A percentile compares a stretch with the other conserved stretches of the same genome.
phyloP scores from a whole-genome alignment of 2,329 filamentous ascomycete species.

The Mariannaea sp. region DNA sequence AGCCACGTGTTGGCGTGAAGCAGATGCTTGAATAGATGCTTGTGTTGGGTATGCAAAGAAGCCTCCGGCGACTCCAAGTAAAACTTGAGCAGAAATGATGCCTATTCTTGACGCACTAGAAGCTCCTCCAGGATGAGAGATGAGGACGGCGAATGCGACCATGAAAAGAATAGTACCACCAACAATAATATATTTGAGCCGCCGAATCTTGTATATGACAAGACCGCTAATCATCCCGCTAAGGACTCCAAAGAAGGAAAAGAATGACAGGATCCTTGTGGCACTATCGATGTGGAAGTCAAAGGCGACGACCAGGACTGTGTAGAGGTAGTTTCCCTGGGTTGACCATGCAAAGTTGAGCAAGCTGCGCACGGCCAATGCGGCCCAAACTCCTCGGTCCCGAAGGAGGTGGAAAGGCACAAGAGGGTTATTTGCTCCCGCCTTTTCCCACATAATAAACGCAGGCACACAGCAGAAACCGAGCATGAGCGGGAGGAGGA shows the following conservation, averaged over 20 bases:
- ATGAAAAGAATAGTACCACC: slow-evolving; percentile 60
- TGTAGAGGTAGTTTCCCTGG: slow-evolving; percentile 64
- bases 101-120: slow-evolving; percentile 50
- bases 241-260: slow-evolving; percentile 58
- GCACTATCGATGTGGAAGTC: slow-evolving; percentile 59
- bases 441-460: slow-evolving; percentile 60
- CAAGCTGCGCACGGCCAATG: slow-evolving; percentile 57
- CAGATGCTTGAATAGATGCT: slow-evolving; percentile 47
- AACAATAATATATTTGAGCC: slow-evolving; percentile 63
- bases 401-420: slow-evolving; percentile 62
- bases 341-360: slow-evolving; percentile 60
- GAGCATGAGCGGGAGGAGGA: slow-evolving; percentile 56
- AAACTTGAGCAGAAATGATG: slow-evolving; percentile 59
- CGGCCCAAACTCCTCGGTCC: slow-evolving; percentile 65
- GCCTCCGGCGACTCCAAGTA: slow-evolving; percentile 63
- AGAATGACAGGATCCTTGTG: slow-evolving; percentile 61
- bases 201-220: slow-evolving; percentile 56
- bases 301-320: slow-evolving; percentile 62
- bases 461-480: slow-evolving; percentile 54
- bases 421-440: slow-evolving; percentile 54
- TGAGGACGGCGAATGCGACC: slow-evolving; percentile 60
- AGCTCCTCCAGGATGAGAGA: slow-evolving; percentile 57
- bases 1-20: slow-evolving; percentile 45
- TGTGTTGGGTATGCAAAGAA: slow-evolving; percentile 55
- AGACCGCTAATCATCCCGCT: slow-evolving; percentile 57